Conservation (phyloP, 768 basidiomycete species). For the Scleroderma bovista region DNA sequence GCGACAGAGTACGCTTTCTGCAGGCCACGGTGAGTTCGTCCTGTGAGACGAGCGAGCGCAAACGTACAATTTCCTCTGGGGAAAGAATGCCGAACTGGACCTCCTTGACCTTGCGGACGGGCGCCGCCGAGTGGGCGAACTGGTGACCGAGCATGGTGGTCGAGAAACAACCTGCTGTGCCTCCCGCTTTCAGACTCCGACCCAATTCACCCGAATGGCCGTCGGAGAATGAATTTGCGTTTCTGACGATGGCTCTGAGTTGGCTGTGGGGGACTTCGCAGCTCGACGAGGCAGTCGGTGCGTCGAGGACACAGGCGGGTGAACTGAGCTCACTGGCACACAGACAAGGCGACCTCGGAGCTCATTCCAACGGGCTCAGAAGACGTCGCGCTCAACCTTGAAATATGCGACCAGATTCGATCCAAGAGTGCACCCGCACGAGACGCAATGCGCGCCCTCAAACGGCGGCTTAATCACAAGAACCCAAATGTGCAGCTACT, state of each 20-base stretch:
- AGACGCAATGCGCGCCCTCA: slow-evolving; percentile 84
- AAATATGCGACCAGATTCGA: slow-evolving; percentile 95
- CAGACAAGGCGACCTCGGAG: slow-evolving; percentile 95
- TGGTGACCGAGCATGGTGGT: slow-evolving; percentile 76
- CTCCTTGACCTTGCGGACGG: slow-evolving; percentile 92
- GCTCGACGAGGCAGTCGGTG: slow-evolving; percentile 79
- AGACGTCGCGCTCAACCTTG: slow-evolving; percentile 89
- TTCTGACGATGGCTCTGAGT: slow-evolving; percentile 50
- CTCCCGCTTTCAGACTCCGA: slow-evolving; percentile 1
- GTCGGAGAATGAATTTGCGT: slow-evolving; percentile 20
- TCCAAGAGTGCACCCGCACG: slow-evolving; percentile 83
- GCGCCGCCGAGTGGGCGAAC: slow-evolving; percentile 90
- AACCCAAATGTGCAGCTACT: slow-evolving; percentile 94
- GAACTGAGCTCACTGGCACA: slow-evolving; percentile 8
- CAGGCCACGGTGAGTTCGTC: slow-evolving; percentile 11
- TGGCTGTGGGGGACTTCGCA: slow-evolving; percentile 82
- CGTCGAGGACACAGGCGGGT: slow-evolving; percentile 19
- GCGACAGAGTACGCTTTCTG: slow-evolving; percentile 99
- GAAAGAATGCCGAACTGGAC: slow-evolving; percentile 99
- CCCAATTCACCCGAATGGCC: background rate
- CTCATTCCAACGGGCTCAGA: slow-evolving; percentile 76
- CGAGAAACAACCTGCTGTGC: background rate
- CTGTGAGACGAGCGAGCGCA: background rate
- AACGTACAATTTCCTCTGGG: slow-evolving; percentile 89
- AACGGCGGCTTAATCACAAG: slow-evolving; percentile 83